phyloP scores from a whole-genome alignment of 257 asterid species.

The Haberlea rhodopensis region DNA sequence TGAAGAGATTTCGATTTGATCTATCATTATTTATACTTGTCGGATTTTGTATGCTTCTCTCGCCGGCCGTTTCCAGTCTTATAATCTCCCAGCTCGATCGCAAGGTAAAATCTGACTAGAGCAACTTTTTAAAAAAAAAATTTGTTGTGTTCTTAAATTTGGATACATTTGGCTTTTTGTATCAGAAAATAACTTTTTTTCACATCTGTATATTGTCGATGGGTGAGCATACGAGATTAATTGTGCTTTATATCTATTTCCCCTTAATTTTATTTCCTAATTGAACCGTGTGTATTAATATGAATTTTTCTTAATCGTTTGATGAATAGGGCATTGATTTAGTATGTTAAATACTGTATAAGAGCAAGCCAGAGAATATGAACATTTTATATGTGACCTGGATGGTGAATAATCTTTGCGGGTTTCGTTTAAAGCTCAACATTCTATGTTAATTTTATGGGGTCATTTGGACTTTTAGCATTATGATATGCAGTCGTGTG shows the following conservation, averaged over 20 bases:
- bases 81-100: conserved; percentile 83
- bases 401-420: conserved; percentile 12
- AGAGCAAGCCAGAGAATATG: neutral
- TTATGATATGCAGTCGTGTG: neutral
- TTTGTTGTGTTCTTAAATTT: neutral
- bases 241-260: conserved; percentile 3
- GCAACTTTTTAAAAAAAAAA: neutral
- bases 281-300: conserved; percentile 2
- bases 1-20: conserved; percentile 37
- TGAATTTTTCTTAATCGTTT: conserved; percentile 4
- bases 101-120: conserved; percentile 36
- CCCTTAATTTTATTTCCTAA: conserved; percentile 1
- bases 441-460: neutral
- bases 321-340: conserved; percentile 8
- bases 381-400: conserved; percentile 1
- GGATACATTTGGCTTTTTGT: conserved; percentile 1
- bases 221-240: no score
- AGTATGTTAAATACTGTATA: neutral
- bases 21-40: conserved; percentile 29
- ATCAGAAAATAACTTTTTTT: no score
- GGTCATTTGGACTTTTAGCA: neutral
- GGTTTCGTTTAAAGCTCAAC: conserved; percentile 4
- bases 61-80: conserved; percentile 67
- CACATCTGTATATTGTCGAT: no score
- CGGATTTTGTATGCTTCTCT: conserved; percentile 28